phyloP scores from a whole-genome alignment of 1,284 basidiomycete genomes.

The Ganoderma lucidum region DNA sequence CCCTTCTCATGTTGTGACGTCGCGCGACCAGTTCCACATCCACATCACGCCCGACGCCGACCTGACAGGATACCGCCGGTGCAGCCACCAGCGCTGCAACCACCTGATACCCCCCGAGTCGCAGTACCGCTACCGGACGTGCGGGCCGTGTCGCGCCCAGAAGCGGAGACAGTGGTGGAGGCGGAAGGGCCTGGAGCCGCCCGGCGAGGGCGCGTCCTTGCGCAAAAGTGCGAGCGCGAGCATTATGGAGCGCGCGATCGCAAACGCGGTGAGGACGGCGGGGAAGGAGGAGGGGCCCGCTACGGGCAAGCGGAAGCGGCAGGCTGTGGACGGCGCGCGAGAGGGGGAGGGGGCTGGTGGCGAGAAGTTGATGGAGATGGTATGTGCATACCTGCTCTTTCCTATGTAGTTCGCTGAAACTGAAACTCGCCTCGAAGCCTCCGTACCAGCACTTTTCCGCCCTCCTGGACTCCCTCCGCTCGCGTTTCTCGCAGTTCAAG shows the following conservation, averaged over 20 bases:
- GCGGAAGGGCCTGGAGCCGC: background rate
- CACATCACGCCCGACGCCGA: conserved; percentile 33
- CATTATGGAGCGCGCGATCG: conserved; percentile 1
- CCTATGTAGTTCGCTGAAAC: too few species aligned
- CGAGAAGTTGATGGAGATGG: conserved; percentile 14
- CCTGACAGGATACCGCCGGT: conserved; percentile 40
- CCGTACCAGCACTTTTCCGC: conserved; percentile 48
- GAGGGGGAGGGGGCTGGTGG: background rate
- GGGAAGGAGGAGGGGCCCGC: background rate
- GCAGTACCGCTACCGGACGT: conserved; percentile 48
- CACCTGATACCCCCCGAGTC: conserved; percentile 45
- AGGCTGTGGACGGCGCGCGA: background rate
- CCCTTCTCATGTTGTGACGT: background rate
- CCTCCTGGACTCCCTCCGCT: conserved; percentile 48
- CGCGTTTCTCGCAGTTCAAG: conserved; percentile 49
- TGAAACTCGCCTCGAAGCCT: conserved; percentile 35
- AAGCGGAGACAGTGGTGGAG: conserved; percentile 22
- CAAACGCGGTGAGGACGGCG: conserved; percentile 1
- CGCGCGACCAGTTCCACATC: conserved; percentile 3
- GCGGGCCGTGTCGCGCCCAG: conserved; percentile 42
- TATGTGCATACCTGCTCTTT: too few species aligned
- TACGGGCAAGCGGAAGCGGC: background rate
- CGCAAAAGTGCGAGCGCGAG: background rate
- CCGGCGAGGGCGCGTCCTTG: background rate
- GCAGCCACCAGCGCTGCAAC: conserved; percentile 44